Base-by-base conservation (phyloP, 1,284 basidiomycete species). In the Ustilago sp. region DNA sequence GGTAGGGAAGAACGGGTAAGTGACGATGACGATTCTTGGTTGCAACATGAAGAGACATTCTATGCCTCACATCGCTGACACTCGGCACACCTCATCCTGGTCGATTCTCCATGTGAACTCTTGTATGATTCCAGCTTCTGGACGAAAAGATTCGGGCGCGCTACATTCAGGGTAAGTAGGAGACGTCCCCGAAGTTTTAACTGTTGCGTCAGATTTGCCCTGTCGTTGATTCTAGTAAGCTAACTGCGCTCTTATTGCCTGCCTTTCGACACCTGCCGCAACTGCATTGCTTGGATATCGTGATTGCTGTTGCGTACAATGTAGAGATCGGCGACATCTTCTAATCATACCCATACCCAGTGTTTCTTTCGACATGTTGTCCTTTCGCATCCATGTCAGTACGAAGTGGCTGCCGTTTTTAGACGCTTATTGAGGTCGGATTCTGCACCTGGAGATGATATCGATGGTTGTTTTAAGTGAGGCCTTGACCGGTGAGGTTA, bases 241-340 rank as follows among this genome's bases (percentile, higher is more conserved):
- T 45, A 8, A 7, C n/a, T 19, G 43, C 13, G 3, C 5, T 45
- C n/a, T 17, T 45, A 8, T 8, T 45, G n/a, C n/a, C n/a, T n/a
- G 3, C n/a, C 36, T 31, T 8, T 54, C 19, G 6, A 19, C 47
- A 41, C 17, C 15, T 38, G 15, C 13, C 23, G 23, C 23, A 28
- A 28, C 23, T 28, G 23, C 23, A 28, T 11, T 8, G 11, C 19
- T 15, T 13, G 38, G 9, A 11, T 9, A 39, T 39, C 4, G 2
- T 17, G 48, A 28, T 13, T 4, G 13, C 48, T 32, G 23, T 15
- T 32, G 13, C 48, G 12, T 6, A 7, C 8, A n/a, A 3, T 23
- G 12, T 47, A 80, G 79, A 80, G 47, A 68, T 80, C 15, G 79
- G 79, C 64, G 79, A 80, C 57, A 77, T 77, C 59, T 80, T 79